Evolutionary conservation across 371 early-diverging fungal genomes (phyloP).

Genomic region (Saksenaea vasiformis): DNA sequence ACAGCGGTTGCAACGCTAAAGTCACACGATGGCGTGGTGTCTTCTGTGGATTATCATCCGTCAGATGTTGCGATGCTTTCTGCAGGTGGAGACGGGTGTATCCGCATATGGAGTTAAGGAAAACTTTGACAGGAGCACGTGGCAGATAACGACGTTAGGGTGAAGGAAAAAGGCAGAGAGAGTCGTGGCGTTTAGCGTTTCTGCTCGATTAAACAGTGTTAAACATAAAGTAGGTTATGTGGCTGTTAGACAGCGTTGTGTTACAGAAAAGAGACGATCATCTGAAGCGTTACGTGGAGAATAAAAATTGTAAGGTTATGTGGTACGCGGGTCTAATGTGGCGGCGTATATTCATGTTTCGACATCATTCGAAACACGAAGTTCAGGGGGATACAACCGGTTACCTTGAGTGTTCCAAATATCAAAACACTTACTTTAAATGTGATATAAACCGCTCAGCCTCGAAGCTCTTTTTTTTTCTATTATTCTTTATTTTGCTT

Average conservation of each 20-base stretch:
- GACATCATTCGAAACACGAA: background rate
- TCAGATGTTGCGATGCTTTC: conserved; percentile 49
- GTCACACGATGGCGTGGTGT: conserved; percentile 39
- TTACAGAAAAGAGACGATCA: background rate
- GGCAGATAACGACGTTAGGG: background rate
- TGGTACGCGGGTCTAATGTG: background rate
- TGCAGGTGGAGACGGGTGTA: conserved; percentile 58
- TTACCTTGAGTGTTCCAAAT: background rate
- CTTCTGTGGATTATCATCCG: conserved; percentile 47
- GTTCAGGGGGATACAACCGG: background rate
- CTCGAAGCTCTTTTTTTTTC: background rate
- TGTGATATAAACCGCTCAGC: background rate
- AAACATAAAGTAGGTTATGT: background rate
- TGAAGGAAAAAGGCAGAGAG: background rate
- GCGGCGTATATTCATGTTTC: background rate
- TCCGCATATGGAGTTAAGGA: conserved; percentile 52
- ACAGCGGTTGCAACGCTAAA: conserved; percentile 18
- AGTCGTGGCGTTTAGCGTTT: background rate
- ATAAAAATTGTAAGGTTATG: background rate
- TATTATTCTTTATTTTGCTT: background rate
- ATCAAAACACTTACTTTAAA: background rate
- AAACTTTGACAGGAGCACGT: background rate
- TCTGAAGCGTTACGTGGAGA: background rate
- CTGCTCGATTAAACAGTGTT: background rate
- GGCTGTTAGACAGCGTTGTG: background rate